Base-by-base conservation (phyloP, 495 filamentous ascomycete genomes). In the Aspergillus conjunctus region DNA sequence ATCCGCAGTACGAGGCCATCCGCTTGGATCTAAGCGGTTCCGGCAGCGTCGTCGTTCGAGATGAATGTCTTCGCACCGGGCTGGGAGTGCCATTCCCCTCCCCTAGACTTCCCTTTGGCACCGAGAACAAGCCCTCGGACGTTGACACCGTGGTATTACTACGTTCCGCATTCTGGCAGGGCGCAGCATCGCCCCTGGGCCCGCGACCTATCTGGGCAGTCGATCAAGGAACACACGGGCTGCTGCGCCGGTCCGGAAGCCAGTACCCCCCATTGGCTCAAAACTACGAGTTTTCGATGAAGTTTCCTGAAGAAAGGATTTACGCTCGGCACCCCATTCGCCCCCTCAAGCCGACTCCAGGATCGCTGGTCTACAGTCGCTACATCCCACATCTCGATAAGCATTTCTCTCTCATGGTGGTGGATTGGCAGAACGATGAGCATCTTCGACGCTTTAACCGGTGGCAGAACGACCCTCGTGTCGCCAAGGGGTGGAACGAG, bases 391-490 rank as follows among this genome's bases (percentile, higher is more conserved):
- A 88, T 61, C 74, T 90, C 17, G 70, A 81, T 45, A 84, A 88
- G 74, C 83, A 81, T 58, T 90, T 89, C 63, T 86, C 83, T 44
- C 83, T 90, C 68, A 78, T 84, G 22, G 85, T 83, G 18, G 77
- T 90, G 0, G 81, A 90, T 62, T 81, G 77, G 71, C 52, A 75
- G 54, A 70, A 85, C 61, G 56, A 63, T 0, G 75, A 78, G 57
- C 87, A 90, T 59, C 67, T 88, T 53, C 68, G 73, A 33, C 74
- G 87, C 7, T 90, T 90, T 72, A 77, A 87, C 69, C 71, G 60
- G 20, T 88, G 85, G 85, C 84, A 86, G 68, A 88, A 88, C 66
- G 85, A 88, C 67, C 85, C 84, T 44, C 82, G 85, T 51, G 85
- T 88, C 7, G 84, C 84, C 20, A 79, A 82, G 66, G 85, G 85